phyloP scores from a whole-genome alignment of 2,329 filamentous ascomycete species.

The Colletotrichum destructivum region DNA sequence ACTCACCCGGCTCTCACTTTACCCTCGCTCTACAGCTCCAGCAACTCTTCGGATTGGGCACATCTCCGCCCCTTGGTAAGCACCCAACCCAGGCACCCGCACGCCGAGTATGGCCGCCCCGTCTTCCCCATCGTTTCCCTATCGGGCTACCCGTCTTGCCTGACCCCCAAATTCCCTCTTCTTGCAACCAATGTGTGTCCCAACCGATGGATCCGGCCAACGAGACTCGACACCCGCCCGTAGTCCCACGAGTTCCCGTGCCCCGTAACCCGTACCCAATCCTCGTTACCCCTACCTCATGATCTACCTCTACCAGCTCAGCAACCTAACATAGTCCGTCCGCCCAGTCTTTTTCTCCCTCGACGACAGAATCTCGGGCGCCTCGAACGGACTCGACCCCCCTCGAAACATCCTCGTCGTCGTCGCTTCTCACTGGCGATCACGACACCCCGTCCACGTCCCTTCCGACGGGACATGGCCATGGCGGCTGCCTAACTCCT shows the following conservation, averaged over 20 bases:
- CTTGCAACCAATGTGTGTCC: slow-evolving; percentile 18
- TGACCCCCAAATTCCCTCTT: slow-evolving; percentile 11
- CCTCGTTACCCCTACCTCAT: slow-evolving; percentile 13
- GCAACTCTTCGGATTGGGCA: neutral
- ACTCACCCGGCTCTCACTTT: neutral
- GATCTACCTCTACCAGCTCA: slow-evolving; percentile 7
- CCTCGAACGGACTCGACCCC: neutral
- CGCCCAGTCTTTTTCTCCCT: slow-evolving; percentile 7
- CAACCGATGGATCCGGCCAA: slow-evolving; percentile 37
- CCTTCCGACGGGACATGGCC: slow-evolving; percentile 23
- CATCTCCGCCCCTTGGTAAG: slow-evolving; percentile 8
- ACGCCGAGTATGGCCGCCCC: neutral
- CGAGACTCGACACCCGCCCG: slow-evolving; percentile 31
- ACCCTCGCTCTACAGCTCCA: neutral
- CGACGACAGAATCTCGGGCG: slow-evolving; percentile 3
- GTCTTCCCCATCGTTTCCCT: slow-evolving; percentile 13
- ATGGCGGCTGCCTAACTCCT: slow-evolving; percentile 39
- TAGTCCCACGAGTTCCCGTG: slow-evolving; percentile 26
- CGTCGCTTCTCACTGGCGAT: neutral
- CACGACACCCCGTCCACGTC: slow-evolving; percentile 20
- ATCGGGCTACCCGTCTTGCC: slow-evolving; percentile 8
- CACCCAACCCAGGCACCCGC: neutral
- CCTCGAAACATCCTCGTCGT: neutral
- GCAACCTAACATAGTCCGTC: slow-evolving; percentile 1
- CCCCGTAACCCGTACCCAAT: slow-evolving; percentile 5